Evolutionary conservation across 305 asterid species (phyloP).

Genomic region (Plantago coronopus): DNA sequence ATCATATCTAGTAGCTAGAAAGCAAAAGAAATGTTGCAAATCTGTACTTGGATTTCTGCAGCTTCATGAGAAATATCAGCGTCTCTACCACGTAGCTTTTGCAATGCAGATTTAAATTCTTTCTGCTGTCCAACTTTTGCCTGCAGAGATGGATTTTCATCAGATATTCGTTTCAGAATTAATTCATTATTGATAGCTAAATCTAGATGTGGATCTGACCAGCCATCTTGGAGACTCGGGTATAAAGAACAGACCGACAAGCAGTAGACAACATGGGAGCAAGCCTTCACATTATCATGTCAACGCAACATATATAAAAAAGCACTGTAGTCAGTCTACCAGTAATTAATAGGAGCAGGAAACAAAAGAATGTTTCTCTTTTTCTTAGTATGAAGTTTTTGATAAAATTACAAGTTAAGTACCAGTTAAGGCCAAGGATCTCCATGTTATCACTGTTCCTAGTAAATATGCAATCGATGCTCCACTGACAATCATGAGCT

Average conservation of each 20-base stretch:
- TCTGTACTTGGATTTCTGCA: slow-evolving; percentile 45
- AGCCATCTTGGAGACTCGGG: slow-evolving; percentile 99
- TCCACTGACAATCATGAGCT: slow-evolving; percentile 87
- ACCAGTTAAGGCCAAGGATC: slow-evolving; percentile 74
- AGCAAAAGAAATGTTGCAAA: neutral
- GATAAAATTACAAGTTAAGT: neutral
- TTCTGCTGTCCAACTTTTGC: slow-evolving; percentile 40
- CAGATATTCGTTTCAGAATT: neutral
- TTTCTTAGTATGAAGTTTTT: neutral
- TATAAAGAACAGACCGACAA: slow-evolving; percentile 62
- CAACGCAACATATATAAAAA: neutral
- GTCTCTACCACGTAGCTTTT: slow-evolving; percentile 43
- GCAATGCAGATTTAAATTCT: slow-evolving; percentile 48
- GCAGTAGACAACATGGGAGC: slow-evolving; percentile 68
- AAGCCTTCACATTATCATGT: slow-evolving; percentile 71
- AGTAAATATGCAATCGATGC: slow-evolving; percentile 69
- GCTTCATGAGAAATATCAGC: slow-evolving; percentile 49
- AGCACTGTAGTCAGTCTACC: no score
- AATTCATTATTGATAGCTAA: neutral
- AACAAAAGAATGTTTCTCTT: slow-evolving; percentile 15
- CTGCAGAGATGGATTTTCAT: slow-evolving; percentile 13
- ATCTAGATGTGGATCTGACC: slow-evolving; percentile 33
- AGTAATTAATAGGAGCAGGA: no score
- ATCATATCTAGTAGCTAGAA: no score
- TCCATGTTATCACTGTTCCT: slow-evolving; percentile 88